Base-by-base conservation (phyloP, 345 rosid genomes). In the Anastatica hierochuntica region DNA sequence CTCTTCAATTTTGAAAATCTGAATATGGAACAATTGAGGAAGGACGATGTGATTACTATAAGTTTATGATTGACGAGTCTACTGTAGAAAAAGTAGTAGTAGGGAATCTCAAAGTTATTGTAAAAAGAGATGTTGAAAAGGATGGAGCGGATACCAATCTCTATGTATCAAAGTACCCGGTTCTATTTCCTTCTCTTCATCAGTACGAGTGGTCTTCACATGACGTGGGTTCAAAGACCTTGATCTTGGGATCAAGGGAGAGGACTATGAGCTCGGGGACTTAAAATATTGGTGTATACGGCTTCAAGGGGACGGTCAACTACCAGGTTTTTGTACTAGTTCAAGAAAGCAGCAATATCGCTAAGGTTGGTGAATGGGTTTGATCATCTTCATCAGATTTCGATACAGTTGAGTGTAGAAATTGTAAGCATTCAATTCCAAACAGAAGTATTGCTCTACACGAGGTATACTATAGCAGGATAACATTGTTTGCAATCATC, bases 171-270 rank as follows among this genome's bases (percentile, higher is more conserved):
- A 85, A 72, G 73, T 94, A 92, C 71, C 97, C 97, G 43, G 73
- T 72, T 20, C 46, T 85, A 29, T 85, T 88, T 73, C 99, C 99
- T 3, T 80, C 72, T 56, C 71, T 74, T 30, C 82, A 92, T 63
- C 97, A 88, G 37, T 95, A 92, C 2, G 77, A 79, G 29, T 88
- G 99, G 97, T 85, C 97, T 54, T 92, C 94, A 14, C 97, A 88
- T 55, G 97, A 92, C 30, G 48, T 82, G 14, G 88, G 94, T 24
- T 82, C 94, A 33, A 88, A 92, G 70, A 60, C 79, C 43, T 61
- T 88, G 78, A 76, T 85, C 52, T 79, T 92, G 47, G 75, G 74
- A 67, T 80, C 82, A 39, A 77, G 74, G 73, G 94, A 81, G 63
- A 74, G 62, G 58, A 74, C 63, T 60, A 44, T 92, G 50, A 77